Evolutionary conservation across 305 asterid species (phyloP).

Genomic region (Fraxinus baroniana): DNA sequence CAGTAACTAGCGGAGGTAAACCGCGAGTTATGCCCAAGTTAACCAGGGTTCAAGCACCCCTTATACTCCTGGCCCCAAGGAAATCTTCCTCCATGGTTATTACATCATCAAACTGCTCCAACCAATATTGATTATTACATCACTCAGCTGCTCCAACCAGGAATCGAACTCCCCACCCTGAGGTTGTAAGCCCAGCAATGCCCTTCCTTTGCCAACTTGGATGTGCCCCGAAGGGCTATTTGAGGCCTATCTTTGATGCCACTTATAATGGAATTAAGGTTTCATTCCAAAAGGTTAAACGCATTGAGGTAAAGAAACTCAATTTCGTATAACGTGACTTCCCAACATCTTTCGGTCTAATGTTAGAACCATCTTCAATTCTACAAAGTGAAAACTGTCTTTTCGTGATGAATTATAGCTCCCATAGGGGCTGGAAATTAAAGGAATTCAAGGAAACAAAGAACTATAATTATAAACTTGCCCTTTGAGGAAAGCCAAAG

Average conservation of each 20-base stretch:
- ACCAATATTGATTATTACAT: no score
- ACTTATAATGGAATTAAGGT: not conserved
- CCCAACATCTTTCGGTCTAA: not conserved
- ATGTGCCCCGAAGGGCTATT: no score
- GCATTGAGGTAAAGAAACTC: not conserved
- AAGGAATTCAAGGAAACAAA: not conserved
- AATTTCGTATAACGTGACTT: not conserved
- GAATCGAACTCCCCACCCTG: no score
- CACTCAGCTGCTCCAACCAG: no score
- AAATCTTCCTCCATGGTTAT: no score
- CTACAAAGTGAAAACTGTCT: not conserved
- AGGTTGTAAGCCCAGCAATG: no score
- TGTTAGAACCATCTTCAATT: not conserved
- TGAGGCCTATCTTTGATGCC: not conserved
- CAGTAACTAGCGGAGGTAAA: no score
- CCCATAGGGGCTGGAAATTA: not conserved
- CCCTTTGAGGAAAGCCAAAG: not conserved
- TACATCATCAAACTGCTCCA: no score
- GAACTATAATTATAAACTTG: not conserved
- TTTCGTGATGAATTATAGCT: not conserved
- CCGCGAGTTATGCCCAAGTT: no score
- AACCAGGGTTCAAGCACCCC: no score
- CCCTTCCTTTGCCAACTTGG: no score
- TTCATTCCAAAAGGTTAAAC: not conserved
- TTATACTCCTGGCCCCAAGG: no score